These are phyloP conservation scores for Trypanosoma congolense DNA, from an alignment of 208 protist genomes.

Conservation along the genomic window DNA sequence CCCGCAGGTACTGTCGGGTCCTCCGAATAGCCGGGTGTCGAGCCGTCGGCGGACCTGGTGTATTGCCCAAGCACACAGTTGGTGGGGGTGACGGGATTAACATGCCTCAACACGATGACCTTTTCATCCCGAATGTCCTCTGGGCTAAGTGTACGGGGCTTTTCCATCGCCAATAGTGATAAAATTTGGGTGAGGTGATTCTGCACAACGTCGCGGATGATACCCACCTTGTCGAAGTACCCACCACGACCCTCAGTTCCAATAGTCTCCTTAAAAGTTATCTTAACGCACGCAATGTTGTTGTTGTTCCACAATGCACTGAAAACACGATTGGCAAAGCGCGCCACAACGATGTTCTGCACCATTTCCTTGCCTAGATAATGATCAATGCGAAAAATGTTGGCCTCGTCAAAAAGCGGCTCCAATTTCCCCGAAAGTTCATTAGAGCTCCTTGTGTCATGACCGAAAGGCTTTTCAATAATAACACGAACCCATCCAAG, in stretches of 20 bases:
- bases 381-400: conserved; percentile 94
- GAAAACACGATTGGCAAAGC: conserved; percentile 92
- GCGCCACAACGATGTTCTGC: conserved; percentile 89
- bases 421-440: conserved; percentile 72
- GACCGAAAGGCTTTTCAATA: conserved; percentile 93
- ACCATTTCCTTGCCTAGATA: conserved; percentile 95
- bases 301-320: conserved; percentile 85
- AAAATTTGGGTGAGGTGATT: conserved; percentile 94
- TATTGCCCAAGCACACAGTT: conserved; percentile 93
- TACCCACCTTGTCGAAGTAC: conserved; percentile 92
- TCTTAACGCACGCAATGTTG: conserved; percentile 87
- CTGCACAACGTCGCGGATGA: conserved; percentile 93
- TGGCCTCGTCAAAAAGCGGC: conserved; percentile 75
- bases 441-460: conserved; percentile 70
- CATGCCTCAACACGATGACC: conserved; percentile 72
- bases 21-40: conserved; percentile 85
- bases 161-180: conserved; percentile 90
- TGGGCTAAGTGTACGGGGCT: conserved; percentile 68
- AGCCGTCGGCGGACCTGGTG: conserved; percentile 64
- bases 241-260: conserved; percentile 88
- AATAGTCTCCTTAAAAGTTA: conserved; percentile 93
- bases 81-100: conserved; percentile 51
- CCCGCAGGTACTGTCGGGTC: conserved; percentile 73
- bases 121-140: conserved; percentile 91
- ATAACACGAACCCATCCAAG: conserved; percentile 80